Evolutionary conservation across 2,329 filamentous ascomycete species (phyloP).

Genomic region (Lachnellula occidentalis): DNA sequence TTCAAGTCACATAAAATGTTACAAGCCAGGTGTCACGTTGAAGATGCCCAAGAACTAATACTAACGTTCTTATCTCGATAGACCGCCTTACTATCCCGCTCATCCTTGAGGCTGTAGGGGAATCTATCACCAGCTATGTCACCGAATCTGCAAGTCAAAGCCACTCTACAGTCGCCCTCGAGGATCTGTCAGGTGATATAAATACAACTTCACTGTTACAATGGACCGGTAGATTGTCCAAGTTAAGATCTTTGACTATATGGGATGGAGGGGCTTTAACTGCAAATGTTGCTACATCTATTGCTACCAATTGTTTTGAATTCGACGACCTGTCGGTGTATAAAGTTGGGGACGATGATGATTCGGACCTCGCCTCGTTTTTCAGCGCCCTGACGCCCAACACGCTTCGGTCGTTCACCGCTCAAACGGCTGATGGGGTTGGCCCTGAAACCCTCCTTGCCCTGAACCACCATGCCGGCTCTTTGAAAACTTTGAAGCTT

Average conservation of each 20-base stretch:
- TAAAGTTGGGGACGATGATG: slow-evolving; percentile 31
- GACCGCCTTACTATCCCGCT: slow-evolving; percentile 31
- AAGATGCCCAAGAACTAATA: slow-evolving; percentile 1
- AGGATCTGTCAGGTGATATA: slow-evolving; percentile 52
- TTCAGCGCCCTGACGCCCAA: slow-evolving; percentile 50
- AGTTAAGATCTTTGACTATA: slow-evolving; percentile 53
- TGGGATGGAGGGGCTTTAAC: slow-evolving; percentile 56
- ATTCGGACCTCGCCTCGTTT: slow-evolving; percentile 53
- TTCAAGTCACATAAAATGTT: no score
- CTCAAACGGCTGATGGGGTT: slow-evolving; percentile 50
- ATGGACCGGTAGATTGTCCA: slow-evolving; percentile 55
- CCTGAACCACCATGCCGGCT: slow-evolving; percentile 46
- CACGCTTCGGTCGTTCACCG: slow-evolving; percentile 52
- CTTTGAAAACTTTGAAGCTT: slow-evolving; percentile 49
- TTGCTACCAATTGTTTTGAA: slow-evolving; percentile 52
- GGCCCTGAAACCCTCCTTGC: slow-evolving; percentile 49
- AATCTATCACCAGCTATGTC: slow-evolving; percentile 50
- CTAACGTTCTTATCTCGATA: not conserved
- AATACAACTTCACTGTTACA: slow-evolving; percentile 45
- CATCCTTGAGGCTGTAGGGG: slow-evolving; percentile 46
- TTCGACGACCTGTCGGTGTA: slow-evolving; percentile 58
- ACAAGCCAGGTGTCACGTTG: no score
- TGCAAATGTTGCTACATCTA: slow-evolving; percentile 46
- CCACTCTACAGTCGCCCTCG: slow-evolving; percentile 46
- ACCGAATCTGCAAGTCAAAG: slow-evolving; percentile 34